Conservation (phyloP, 192 early-diverging fungal species). For the Nowakowskiella sp. region DNA sequence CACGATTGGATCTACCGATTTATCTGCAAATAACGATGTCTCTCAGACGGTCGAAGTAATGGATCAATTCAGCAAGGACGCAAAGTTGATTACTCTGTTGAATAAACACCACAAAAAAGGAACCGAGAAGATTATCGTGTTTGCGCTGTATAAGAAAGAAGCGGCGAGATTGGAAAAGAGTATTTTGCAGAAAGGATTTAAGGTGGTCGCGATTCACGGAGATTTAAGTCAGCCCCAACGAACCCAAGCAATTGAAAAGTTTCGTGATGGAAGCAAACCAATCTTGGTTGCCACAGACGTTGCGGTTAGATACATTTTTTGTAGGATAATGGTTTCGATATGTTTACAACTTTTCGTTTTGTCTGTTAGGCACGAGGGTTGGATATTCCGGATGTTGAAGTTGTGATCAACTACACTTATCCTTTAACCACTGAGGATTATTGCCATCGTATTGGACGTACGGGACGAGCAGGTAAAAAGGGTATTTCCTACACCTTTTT, state of each 20-base stretch:
- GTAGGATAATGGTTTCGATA: not conserved
- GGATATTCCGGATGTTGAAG: slow-evolving; percentile 77
- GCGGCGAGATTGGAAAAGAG: slow-evolving; percentile 70
- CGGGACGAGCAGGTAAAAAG: slow-evolving; percentile 86
- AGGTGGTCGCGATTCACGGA: slow-evolving; percentile 81
- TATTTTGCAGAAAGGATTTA: slow-evolving; percentile 68
- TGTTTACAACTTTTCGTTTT: not conserved
- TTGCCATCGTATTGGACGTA: slow-evolving; percentile 90
- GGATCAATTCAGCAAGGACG: slow-evolving; percentile 68
- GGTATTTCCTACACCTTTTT: slow-evolving; percentile 92
- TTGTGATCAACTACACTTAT: slow-evolving; percentile 94
- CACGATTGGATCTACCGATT: slow-evolving; percentile 80
- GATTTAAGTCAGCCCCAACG: slow-evolving; percentile 83
- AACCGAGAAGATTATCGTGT: slow-evolving; percentile 85
- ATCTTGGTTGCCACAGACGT: slow-evolving; percentile 93
- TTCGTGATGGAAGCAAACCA: slow-evolving; percentile 72
- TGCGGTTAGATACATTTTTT: slow-evolving; percentile 38
- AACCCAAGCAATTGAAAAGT: slow-evolving; percentile 65
- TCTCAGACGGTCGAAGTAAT: slow-evolving; percentile 87
- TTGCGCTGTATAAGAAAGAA: slow-evolving; percentile 96
- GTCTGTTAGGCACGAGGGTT: slow-evolving; percentile 23
- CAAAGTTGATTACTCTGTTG: slow-evolving; percentile 65
- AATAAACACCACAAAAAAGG: slow-evolving; percentile 74
- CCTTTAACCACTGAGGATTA: slow-evolving; percentile 95
- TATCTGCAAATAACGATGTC: slow-evolving; percentile 78